Evolutionary conservation across 305 asterid genomes (phyloP).

Genomic region (Solanum chacoense): DNA sequence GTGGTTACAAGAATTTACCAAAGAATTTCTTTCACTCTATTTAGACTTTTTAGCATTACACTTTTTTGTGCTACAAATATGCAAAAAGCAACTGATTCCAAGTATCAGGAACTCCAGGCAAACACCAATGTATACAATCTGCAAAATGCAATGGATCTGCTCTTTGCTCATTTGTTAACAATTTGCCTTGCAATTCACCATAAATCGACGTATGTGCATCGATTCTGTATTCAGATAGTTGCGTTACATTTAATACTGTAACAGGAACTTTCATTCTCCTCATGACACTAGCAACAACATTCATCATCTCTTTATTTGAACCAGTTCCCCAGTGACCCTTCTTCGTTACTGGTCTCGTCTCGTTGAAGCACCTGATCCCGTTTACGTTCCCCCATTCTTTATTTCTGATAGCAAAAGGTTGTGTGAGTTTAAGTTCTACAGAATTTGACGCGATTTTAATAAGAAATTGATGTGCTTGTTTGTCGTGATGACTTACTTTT

Average conservation of each 20-base stretch:
- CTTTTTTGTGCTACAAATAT: constrained; percentile 25
- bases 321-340: constrained; percentile 69
- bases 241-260: constrained; percentile 58
- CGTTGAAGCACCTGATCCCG: constrained; percentile 73
- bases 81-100: constrained; percentile 72
- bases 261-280: constrained; percentile 56
- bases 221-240: constrained; percentile 59
- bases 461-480: background rate
- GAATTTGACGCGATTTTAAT: background rate
- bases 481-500: constrained; percentile 24
- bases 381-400: constrained; percentile 60
- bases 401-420: constrained; percentile 23
- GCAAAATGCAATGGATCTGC: constrained; percentile 67
- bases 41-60: background rate
- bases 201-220: constrained; percentile 73
- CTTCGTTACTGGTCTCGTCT: constrained; percentile 45
- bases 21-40: background rate
- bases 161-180: constrained; percentile 56
- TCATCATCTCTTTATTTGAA: constrained; percentile 54
- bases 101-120: constrained; percentile 87
- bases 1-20: background rate
- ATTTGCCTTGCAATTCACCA: constrained; percentile 46
- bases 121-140: constrained; percentile 87
- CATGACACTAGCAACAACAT: constrained; percentile 36
- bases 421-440: background rate